Conservation (phyloP, 2,329 filamentous ascomycete species). For the Teratosphaeria destructans region DNA sequence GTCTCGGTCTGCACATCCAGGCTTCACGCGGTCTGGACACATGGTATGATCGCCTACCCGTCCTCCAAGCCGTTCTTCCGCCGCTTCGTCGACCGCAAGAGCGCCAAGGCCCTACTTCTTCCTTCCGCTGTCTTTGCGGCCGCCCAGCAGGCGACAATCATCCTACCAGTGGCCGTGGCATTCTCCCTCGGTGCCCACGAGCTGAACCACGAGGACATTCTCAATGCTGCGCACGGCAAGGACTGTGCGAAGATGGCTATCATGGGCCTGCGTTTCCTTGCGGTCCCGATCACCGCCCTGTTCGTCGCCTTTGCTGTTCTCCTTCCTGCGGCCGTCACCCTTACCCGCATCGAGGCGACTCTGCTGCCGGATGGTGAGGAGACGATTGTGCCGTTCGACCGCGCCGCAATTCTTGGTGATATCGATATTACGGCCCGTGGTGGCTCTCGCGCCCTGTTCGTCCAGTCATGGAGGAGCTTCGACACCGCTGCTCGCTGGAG, state of each 20-base stretch:
- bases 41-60: conserved; percentile 68
- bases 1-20: conserved; percentile 54
- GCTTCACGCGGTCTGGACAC: conserved; percentile 69
- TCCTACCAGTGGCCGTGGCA: conserved; percentile 39
- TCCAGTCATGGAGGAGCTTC: conserved; percentile 72
- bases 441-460: conserved; percentile 45
- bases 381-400: conserved; percentile 82
- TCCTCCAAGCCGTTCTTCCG: conserved; percentile 52
- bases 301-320: conserved; percentile 56
- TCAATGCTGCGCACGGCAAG: conserved; percentile 12
- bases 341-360: conserved; percentile 77
- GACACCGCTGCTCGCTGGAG: conserved; percentile 61
- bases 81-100: conserved; percentile 57
- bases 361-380: conserved; percentile 73
- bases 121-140: conserved; percentile 57
- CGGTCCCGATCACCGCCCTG: conserved; percentile 26
- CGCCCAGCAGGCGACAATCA: conserved; percentile 39
- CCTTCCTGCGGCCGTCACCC: conserved; percentile 67
- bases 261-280: conserved; percentile 33
- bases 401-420: conserved; percentile 60
- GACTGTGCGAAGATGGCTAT: conserved; percentile 18
- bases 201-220: conserved; percentile 13
- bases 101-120: conserved; percentile 57
- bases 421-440: conserved; percentile 63
- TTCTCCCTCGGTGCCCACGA: conserved; percentile 37